A percentile compares a stretch with the other conserved stretches of the same genome.
Conservation (phyloP, 2,329 filamentous ascomycete species). For the Penicillium decumbens region DNA sequence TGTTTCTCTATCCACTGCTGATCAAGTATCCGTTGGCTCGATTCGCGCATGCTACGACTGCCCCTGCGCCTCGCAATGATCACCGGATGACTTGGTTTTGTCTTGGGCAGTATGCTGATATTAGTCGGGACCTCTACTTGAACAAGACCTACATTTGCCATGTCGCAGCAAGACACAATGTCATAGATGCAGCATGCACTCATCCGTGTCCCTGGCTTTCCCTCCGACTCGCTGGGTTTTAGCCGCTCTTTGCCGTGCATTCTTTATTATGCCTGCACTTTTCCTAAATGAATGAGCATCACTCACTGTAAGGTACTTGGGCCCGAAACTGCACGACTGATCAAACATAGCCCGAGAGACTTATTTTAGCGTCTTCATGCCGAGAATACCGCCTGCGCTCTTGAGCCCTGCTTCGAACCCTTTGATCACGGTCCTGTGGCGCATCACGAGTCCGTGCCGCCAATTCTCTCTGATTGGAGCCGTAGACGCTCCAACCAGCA, state of each 20-base stretch:
- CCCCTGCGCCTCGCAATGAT: neutral
- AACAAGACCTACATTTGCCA: neutral
- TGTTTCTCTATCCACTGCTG: neutral
- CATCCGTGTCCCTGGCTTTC: neutral
- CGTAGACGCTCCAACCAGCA: neutral
- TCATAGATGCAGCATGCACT: neutral
- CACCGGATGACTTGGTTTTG: neutral
- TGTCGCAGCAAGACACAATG: neutral
- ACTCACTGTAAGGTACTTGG: neutral
- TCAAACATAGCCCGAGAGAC: neutral
- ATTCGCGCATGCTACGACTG: neutral
- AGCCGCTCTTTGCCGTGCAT: neutral
- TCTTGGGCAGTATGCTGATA: neutral
- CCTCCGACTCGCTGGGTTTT: constrained; percentile 5
- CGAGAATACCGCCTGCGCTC: neutral
- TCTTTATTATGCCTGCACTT: neutral
- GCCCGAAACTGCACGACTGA: neutral
- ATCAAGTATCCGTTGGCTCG: neutral
- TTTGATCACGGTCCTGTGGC: constrained; percentile 6
- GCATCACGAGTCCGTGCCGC: constrained; percentile 6
- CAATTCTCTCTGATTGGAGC: neutral
- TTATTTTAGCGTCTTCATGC: neutral
- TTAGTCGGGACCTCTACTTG: neutral
- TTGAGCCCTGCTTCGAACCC: neutral
- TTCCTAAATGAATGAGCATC: neutral